phyloP scores from a whole-genome alignment of 179 eudicot species.

The Spinacia oleracea region DNA sequence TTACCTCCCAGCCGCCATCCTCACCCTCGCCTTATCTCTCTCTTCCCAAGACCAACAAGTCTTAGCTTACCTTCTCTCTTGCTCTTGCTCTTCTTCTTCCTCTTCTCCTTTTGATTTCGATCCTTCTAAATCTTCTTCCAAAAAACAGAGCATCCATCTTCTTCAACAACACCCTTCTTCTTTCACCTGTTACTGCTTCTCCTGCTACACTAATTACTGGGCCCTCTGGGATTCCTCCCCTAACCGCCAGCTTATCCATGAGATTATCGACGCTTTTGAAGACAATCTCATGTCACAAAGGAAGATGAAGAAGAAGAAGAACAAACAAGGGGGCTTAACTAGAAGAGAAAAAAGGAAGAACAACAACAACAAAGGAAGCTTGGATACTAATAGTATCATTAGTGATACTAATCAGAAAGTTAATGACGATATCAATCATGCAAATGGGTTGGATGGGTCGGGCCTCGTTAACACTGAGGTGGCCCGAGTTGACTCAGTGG shows the following conservation, averaged over 20 bases:
- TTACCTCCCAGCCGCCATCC: constrained; percentile 51
- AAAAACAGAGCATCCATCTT: not conserved
- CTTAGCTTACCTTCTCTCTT: constrained; percentile 70
- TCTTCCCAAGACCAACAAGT: constrained; percentile 63
- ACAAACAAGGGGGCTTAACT: constrained; percentile 35
- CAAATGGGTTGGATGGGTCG: constrained; percentile 20
- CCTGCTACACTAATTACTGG: constrained; percentile 78
- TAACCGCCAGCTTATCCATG: constrained; percentile 72
- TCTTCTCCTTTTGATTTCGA: constrained; percentile 24
- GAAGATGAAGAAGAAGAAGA: constrained; percentile 35
- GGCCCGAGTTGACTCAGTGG: constrained; percentile 33
- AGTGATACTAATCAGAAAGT: not conserved
- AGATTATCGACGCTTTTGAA: constrained; percentile 74
- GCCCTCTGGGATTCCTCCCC: constrained; percentile 86
- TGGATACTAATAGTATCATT: not conserved
- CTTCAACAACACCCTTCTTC: constrained; percentile 48
- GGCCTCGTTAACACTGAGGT: constrained; percentile 14
- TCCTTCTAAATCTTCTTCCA: constrained; percentile 14
- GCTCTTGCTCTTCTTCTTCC: constrained; percentile 44
- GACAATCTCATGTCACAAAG: constrained; percentile 37
- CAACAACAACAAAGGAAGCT: constrained; percentile 23
- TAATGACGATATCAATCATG: not conserved
- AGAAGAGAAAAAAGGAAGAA: constrained; percentile 49
- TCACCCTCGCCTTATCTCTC: constrained; percentile 58
- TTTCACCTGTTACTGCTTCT: constrained; percentile 63